These are phyloP conservation scores for Naganishia sp. DNA, from an alignment of 1,284 basidiomycete genomes.

Conservation along the genomic window DNA sequence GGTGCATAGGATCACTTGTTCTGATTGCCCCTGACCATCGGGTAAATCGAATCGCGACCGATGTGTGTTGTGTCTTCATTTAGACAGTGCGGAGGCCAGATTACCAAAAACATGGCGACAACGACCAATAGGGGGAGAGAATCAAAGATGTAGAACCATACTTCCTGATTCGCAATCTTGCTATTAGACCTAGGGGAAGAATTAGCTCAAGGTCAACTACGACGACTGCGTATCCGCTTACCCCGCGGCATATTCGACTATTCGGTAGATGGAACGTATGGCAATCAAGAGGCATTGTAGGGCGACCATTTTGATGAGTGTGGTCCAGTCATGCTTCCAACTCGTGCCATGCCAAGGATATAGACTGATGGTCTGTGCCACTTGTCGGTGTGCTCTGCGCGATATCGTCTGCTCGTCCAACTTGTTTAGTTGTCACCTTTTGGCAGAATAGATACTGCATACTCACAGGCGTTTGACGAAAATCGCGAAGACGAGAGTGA, in stretches of 20 bases:
- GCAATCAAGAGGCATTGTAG: constrained; percentile 18
- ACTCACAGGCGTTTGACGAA: constrained; percentile 31
- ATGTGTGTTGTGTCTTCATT: neutral
- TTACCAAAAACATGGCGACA: constrained; percentile 30
- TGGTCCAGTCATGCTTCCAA: constrained; percentile 10
- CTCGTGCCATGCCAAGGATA: neutral
- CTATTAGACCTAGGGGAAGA: constrained; percentile 30
- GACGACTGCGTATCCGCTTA: constrained; percentile 17
- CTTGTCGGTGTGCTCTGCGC: neutral
- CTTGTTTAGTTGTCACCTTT: neutral
- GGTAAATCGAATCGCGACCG: neutral
- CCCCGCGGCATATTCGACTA: constrained; percentile 38
- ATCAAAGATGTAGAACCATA: constrained; percentile 38
- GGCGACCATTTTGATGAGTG: constrained; percentile 9
- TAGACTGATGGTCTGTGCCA: constrained; percentile 5
- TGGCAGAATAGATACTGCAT: neutral
- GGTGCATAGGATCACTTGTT: neutral
- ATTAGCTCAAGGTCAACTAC: neutral
- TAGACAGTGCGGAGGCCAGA: constrained; percentile 36
- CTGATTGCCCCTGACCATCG: neutral
- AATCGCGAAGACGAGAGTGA: constrained; percentile 29
- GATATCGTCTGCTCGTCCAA: neutral
- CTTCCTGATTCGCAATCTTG: constrained; percentile 35
- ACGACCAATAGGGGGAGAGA: constrained; percentile 33
- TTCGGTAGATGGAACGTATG: constrained; percentile 38